Evolutionary conservation across 148 eudicot genomes (phyloP).

Genomic region (Rhododendron williamsianum): DNA sequence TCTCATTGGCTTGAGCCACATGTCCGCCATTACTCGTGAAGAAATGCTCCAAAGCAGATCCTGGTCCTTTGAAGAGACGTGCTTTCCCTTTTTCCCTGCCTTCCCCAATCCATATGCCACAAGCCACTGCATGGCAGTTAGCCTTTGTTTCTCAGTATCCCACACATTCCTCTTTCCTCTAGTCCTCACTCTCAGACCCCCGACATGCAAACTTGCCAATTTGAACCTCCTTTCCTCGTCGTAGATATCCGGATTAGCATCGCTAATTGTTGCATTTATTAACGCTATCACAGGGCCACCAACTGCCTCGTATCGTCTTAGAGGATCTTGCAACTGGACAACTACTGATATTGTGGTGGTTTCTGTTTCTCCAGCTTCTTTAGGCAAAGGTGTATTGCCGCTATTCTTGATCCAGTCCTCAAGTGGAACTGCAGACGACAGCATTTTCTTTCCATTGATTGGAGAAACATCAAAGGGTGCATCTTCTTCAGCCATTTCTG

Average conservation of each 20-base stretch:
- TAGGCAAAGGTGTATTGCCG: background rate
- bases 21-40: constrained; percentile 79
- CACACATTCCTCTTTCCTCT: constrained; percentile 51
- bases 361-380: constrained; percentile 13
- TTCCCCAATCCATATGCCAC: constrained; percentile 63
- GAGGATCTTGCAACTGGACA: constrained; percentile 70
- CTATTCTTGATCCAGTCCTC: constrained; percentile 65
- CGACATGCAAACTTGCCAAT: constrained; percentile 62
- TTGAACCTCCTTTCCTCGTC: constrained; percentile 49
- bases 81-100: constrained; percentile 49
- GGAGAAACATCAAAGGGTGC: constrained; percentile 91
- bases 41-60: constrained; percentile 89
- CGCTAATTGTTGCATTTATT: constrained; percentile 39
- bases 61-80: constrained; percentile 31
- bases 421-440: constrained; percentile 54
- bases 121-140: constrained; percentile 94
- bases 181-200: constrained; percentile 60
- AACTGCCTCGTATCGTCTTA: constrained; percentile 80
- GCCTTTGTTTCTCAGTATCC: constrained; percentile 83
- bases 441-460: constrained; percentile 27
- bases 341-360: constrained; percentile 36
- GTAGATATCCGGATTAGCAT: constrained; percentile 17
- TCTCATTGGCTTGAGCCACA: constrained; percentile 92
- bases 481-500: constrained; percentile 65
- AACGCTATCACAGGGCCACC: constrained; percentile 74